These are phyloP conservation scores for Cryphonectria japonica DNA, from an alignment of 2,329 filamentous ascomycete genomes.

Conservation along the genomic window DNA sequence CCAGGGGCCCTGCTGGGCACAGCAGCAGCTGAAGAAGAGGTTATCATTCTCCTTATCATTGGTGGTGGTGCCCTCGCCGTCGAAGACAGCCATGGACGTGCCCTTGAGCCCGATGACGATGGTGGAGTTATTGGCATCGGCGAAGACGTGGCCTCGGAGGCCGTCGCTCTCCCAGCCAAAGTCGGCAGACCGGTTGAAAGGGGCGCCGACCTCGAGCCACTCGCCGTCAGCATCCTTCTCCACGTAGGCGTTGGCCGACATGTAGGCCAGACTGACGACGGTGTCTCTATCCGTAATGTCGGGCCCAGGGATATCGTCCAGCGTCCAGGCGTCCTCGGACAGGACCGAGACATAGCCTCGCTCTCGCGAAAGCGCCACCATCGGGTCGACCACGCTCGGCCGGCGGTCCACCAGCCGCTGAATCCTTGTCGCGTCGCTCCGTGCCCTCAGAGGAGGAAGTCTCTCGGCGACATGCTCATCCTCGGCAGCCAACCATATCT, in stretches of 20 bases:
- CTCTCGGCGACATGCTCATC: constrained; percentile 58
- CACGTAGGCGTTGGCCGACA: constrained; percentile 90
- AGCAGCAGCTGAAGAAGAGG: constrained; percentile 97
- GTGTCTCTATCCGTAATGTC: constrained; percentile 86
- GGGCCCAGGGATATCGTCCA: constrained; percentile 77
- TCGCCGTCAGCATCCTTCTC: constrained; percentile 70
- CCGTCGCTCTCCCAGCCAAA: constrained; percentile 95
- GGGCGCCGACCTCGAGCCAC: constrained; percentile 79
- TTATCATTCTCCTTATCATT: constrained; percentile 99
- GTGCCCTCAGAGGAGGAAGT: constrained; percentile 59
- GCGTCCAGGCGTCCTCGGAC: constrained; percentile 76
- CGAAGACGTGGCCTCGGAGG: constrained; percentile 88
- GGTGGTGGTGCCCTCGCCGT: constrained; percentile 94
- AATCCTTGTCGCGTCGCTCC: constrained; percentile 70
- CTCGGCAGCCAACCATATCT: constrained; percentile 66
- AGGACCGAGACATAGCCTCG: constrained; percentile 70
- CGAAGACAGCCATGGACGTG: constrained; percentile 86
- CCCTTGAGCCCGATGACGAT: constrained; percentile 93
- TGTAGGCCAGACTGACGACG: constrained; percentile 80
- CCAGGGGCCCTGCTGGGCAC: constrained; percentile 87
- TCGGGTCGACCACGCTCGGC: constrained; percentile 74
- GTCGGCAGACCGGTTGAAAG: constrained; percentile 83
- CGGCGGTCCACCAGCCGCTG: constrained; percentile 81
- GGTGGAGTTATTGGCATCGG: constrained; percentile 82
- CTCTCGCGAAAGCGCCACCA: constrained; percentile 73